These are phyloP conservation scores for Magnolia sinica DNA, from an alignment of 164 flowering plant species.

Conservation along the genomic window DNA sequence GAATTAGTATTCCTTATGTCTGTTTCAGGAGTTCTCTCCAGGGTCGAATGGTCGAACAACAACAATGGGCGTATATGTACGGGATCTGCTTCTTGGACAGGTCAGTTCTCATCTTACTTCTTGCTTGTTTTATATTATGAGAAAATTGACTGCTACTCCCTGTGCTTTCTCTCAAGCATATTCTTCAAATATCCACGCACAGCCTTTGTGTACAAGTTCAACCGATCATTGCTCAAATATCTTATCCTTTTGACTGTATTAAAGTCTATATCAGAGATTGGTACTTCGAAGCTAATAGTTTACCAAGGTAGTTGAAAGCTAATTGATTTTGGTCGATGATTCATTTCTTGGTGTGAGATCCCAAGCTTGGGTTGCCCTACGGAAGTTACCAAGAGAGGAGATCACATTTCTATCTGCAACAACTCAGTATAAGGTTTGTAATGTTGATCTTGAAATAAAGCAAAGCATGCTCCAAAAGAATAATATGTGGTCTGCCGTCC, in stretches of 20 bases:
- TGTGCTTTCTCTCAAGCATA: background rate
- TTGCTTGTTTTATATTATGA: constrained; percentile 4
- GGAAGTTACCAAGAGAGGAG: constrained; percentile 21
- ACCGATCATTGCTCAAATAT: background rate
- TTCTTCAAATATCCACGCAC: background rate
- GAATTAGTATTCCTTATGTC: background rate
- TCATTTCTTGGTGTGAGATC: constrained; percentile 13
- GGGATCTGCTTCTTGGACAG: constrained; percentile 99
- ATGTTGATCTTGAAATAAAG: constrained; percentile 12
- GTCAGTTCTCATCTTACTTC: constrained; percentile 34
- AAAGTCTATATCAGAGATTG: background rate
- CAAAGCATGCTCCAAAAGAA: constrained; percentile 7
- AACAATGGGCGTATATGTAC: constrained; percentile 92
- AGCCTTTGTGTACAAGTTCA: background rate
- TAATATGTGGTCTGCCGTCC: background rate
- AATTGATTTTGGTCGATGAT: constrained; percentile 11
- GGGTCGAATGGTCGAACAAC: constrained; percentile 82
- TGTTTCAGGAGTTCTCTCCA: constrained; percentile 84
- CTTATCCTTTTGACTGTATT: background rate
- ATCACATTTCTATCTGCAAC: constrained; percentile 16
- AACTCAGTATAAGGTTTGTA: constrained; percentile 20
- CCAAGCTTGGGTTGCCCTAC: constrained; percentile 6
- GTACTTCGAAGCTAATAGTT: background rate
- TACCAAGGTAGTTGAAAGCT: constrained; percentile 3
- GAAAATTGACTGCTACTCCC: background rate